Percentiles rank a stretch among this genome's conserved stretches.
Conservation (phyloP, 1,139 yeast species). For the Spencermartinsiella ligniputridi region DNA sequence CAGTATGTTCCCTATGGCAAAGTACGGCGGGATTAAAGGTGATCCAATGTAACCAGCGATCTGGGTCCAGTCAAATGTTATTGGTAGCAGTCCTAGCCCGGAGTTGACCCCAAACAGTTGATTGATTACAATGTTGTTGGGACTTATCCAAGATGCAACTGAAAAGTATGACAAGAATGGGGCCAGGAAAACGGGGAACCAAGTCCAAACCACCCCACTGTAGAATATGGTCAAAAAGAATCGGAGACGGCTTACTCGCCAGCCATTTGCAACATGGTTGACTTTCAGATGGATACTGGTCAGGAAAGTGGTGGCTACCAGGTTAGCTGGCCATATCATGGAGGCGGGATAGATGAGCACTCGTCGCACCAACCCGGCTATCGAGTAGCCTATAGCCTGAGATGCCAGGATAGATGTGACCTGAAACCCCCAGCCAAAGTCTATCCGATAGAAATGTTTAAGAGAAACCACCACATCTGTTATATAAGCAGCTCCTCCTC, state of each 20-base stretch:
- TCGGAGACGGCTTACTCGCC: constrained; percentile 48
- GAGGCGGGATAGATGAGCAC: constrained; percentile 58
- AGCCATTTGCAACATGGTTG: constrained; percentile 54
- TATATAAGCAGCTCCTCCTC: constrained; percentile 58
- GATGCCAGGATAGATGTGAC: constrained; percentile 51
- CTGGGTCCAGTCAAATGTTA: constrained; percentile 56
- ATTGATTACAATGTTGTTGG: constrained; percentile 50
- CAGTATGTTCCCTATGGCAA: constrained; percentile 49
- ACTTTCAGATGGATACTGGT: constrained; percentile 60
- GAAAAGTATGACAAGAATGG: constrained; percentile 49
- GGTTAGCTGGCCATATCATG: constrained; percentile 61
- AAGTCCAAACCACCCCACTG: constrained; percentile 46
- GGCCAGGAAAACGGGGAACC: constrained; percentile 54
- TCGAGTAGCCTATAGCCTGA: constrained; percentile 60
- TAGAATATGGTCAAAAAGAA: constrained; percentile 42
- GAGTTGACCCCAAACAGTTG: constrained; percentile 57
- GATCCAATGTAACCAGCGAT: constrained; percentile 55
- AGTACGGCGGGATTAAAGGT: constrained; percentile 65
- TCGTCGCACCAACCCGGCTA: constrained; percentile 57
- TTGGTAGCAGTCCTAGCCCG: constrained; percentile 62
- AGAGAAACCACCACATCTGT: constrained; percentile 57
- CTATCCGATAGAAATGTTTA: constrained; percentile 46
- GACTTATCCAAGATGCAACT: constrained; percentile 54
- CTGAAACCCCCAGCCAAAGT: constrained; percentile 49
- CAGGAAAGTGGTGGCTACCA: constrained; percentile 44